Base-by-base conservation (phyloP, 1,284 basidiomycete genomes). In the Trametes polyzona region DNA sequence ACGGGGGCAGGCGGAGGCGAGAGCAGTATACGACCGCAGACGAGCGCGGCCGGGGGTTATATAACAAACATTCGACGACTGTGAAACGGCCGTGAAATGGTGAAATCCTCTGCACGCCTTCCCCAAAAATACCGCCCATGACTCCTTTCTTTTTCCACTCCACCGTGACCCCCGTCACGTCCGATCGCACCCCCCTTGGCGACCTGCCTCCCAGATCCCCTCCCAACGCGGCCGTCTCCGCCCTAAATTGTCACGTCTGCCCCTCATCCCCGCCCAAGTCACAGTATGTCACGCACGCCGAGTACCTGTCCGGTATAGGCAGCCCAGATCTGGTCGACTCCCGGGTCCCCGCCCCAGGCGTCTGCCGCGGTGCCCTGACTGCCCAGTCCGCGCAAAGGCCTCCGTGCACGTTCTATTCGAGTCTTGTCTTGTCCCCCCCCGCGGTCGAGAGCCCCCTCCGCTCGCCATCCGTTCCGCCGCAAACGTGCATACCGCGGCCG, bases 331-430 rank as follows among this genome's bases (percentile, higher is more conserved):
- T 30, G 46, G 52, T 19, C 44, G 37, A 4, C 30, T 39, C 27
- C 40, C n/a, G n/a, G n/a, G n/a, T n/a, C n/a, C 35, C 49, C 57
- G 19, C 58, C 33, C 26, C 36, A 40, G 43, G 35, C 37, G 47
- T 26, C 33, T 29, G 37, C 17, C 44, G 43, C 43, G 21, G 7
- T 17, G 43, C 26, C 19, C 11, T 17, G 42, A 30, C 51, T 43
- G 49, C 24, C 54, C 50, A 49, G 47, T 47, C 55, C 47, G 42
- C 52, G 52, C 52, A 53, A 53, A 30, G 36, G 35, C 52, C 52
- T 53, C 36, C 44, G 55, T 52, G 62, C 65, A 66, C 65, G 65
- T 66, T 65, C 63, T 54, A 49, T 55, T 36, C 46, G 23, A 39
- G 26, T 27, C 40, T 23, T 41, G 36, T 51, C 47, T 52, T 50